A percentile compares a stretch with the other conserved stretches of the same genome.
phyloP scores from a whole-genome alignment of 495 filamentous ascomycete genomes.

The Parathielavia appendiculata region DNA sequence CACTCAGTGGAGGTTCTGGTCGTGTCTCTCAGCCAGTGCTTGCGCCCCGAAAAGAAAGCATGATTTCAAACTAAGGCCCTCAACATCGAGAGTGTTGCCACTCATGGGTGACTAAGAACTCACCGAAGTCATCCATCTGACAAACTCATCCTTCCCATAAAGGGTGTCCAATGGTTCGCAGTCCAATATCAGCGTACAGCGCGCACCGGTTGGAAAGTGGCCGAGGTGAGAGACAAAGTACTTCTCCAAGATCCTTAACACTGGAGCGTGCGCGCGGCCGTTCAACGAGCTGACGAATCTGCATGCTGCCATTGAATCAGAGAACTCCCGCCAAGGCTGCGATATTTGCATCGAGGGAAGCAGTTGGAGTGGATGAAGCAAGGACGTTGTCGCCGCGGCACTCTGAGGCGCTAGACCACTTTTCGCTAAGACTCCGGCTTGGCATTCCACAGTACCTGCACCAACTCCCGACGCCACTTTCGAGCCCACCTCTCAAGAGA shows the following conservation, averaged over 20 bases:
- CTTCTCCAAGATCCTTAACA: not conserved
- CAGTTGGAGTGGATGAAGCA: constrained; percentile 1
- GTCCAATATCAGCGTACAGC: not conserved
- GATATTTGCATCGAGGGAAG: not conserved
- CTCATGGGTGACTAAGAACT: not conserved
- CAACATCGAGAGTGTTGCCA: too few relatives aligned
- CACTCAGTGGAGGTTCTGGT: not conserved
- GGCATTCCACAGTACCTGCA: not conserved
- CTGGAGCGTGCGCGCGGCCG: constrained; percentile 1
- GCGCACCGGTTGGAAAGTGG: not conserved
- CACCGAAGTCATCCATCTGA: not conserved
- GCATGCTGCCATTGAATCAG: not conserved
- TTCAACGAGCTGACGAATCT: constrained; percentile 3
- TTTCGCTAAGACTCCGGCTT: constrained; percentile 2
- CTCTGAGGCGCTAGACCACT: not conserved
- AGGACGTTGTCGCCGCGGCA: too few relatives aligned
- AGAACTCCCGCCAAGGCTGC: not conserved
- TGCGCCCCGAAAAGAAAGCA: not conserved
- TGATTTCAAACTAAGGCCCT: too few relatives aligned
- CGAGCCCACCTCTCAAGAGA: not conserved
- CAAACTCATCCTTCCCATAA: not conserved
- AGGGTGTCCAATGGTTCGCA: not conserved
- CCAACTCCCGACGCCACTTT: not conserved
- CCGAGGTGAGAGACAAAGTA: not conserved
- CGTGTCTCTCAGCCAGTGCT: not conserved